These are phyloP conservation scores for Wickerhamomyces queroliae DNA, from an alignment of 805 yeast genomes.

Conservation along the genomic window DNA sequence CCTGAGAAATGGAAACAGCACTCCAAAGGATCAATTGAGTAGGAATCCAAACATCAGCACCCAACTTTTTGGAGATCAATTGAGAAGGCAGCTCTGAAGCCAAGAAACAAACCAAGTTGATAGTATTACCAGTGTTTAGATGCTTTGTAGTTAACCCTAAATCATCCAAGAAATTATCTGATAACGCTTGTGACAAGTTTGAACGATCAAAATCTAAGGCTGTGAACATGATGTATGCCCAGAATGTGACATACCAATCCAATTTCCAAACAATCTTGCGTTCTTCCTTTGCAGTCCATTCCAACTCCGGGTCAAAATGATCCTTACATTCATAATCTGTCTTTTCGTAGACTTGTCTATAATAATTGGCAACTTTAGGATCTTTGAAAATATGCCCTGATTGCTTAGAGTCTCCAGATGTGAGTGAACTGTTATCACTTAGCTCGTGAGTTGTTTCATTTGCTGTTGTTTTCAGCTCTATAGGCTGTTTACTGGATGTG, in stretches of 20 bases:
- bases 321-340: conserved; percentile 46
- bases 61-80: conserved; percentile 50
- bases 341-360: conserved; percentile 38
- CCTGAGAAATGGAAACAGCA: conserved; percentile 45
- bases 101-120: conserved; percentile 40
- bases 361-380: conserved; percentile 39
- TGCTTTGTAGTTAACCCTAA: conserved; percentile 46
- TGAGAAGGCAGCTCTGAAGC: conserved; percentile 60
- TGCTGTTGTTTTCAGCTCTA: too few species aligned
- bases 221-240: conserved; percentile 51
- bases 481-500: too few species aligned
- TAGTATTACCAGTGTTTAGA: conserved; percentile 51
- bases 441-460: not conserved
- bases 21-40: conserved; percentile 51
- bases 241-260: conserved; percentile 45
- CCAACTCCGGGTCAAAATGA: conserved; percentile 48
- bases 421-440: not conserved
- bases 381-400: conserved; percentile 20
- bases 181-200: conserved; percentile 48
- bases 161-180: conserved; percentile 49
- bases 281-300: conserved; percentile 49
- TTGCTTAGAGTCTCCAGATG: not conserved
- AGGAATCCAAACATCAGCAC: conserved; percentile 59
- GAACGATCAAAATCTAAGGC: conserved; percentile 53
- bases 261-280: conserved; percentile 37